Evolutionary conservation across 2,329 filamentous ascomycete species (phyloP), one percentile per base, ranked within the genome.

Genomic region (Pezicula neosporulosa): DNA sequence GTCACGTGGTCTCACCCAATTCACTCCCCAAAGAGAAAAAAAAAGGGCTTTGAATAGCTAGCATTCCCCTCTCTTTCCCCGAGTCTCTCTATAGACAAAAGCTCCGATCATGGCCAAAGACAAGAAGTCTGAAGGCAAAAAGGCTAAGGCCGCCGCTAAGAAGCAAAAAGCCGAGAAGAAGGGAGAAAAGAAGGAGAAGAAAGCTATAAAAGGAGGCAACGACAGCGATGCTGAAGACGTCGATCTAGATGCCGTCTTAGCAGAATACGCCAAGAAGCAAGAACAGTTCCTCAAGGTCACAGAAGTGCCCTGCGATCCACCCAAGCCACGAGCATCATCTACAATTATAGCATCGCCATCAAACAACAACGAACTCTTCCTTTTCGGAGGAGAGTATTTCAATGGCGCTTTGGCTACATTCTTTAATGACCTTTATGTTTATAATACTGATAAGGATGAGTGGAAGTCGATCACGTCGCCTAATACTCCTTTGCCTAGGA

Each of bases 381-480:
- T 97, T 5, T 99, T 95, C 69, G 94, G 93, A 15, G 94, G 94
- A 58, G 94, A 99, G 74, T 95, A 92, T 66, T 97, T 90, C 73
- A 96, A 97, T 71, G 94, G 94, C 4, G 88, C 89, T 2, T 74
- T 94, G 50, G 94, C 93, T 3, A 82, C 80, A 45, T 86, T 86
- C 68, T 86, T 78, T 69, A 85, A 85, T 65, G 82, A 86, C 64
- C 69, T 86, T 63, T 77, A 84, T 70, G 74, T 86, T 58, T 86
- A 86, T 71, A 80, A 94, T 70, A 87, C 91, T 68, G 88, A 89
- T 71, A 83, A 85, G 57, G 89, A 95, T 70, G 87, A 94, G 68
- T 99, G 94, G 94, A 87, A 89, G 56, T 84, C 86, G 60, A 86
- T 97, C 48, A 96, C 90, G 1, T 91, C 86, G 56, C 92, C 92